phyloP scores from a whole-genome alignment of 2,329 filamentous ascomycete species.

The Periconia sp. region DNA sequence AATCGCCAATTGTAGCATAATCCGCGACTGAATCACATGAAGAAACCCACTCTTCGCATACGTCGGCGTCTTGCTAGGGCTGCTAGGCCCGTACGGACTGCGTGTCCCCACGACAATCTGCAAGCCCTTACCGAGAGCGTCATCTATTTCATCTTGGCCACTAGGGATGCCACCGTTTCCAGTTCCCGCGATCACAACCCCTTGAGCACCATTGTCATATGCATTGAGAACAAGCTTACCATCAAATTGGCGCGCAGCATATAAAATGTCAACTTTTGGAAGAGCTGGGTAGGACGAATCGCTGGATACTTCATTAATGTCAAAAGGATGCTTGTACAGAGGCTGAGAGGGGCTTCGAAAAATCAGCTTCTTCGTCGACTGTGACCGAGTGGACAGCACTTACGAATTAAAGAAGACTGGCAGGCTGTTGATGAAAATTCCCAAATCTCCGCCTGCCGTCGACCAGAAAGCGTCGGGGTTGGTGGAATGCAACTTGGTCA shows the following conservation, averaged over 20 bases:
- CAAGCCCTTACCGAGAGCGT: conserved; percentile 28
- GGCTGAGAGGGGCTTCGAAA: conserved; percentile 23
- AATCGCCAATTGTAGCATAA: conserved; percentile 38
- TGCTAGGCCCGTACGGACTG: conserved; percentile 28
- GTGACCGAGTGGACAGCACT: background rate
- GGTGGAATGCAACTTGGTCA: conserved; percentile 30
- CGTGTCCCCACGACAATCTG: conserved; percentile 33
- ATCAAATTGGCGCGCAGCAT: conserved; percentile 35
- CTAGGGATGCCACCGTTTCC: conserved; percentile 32
- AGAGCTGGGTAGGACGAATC: conserved; percentile 23
- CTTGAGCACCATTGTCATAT: conserved; percentile 27
- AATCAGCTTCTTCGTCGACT: background rate
- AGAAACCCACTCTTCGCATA: conserved; percentile 30
- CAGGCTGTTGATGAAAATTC: conserved; percentile 32
- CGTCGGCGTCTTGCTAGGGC: conserved; percentile 16
- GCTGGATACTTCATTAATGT: conserved; percentile 18
- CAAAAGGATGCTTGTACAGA: conserved; percentile 27
- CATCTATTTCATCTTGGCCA: conserved; percentile 22
- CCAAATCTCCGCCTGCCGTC: conserved; percentile 28
- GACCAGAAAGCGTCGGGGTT: conserved; percentile 35
- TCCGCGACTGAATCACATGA: conserved; percentile 32
- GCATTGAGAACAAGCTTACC: conserved; percentile 30
- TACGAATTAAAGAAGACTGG: conserved; percentile 32
- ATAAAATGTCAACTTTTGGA: conserved; percentile 38
- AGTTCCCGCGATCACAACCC: conserved; percentile 34